Base-by-base conservation (phyloP, 2,329 filamentous ascomycete genomes). In the Ophiosphaerella narmari region DNA sequence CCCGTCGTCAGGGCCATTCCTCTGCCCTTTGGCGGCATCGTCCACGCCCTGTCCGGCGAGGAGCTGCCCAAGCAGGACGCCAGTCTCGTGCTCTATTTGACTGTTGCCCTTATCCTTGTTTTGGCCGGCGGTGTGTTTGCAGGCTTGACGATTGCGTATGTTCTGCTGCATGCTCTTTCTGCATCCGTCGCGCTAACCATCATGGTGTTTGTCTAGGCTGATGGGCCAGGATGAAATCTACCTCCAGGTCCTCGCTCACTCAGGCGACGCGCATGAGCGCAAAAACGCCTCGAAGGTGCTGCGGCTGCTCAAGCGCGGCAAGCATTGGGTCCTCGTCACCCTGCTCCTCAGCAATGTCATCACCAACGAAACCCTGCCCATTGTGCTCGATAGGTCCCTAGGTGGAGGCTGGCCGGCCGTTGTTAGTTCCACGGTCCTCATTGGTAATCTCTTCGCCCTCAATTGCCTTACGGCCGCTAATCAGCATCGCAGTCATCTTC, bases 241-340 rank as follows among this genome's bases (percentile, higher is more conserved):
- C 74, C 83, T 99, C 13, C 94, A 97, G 75, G 94, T 99, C 58
- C 88, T 99, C 57, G 86, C 91, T 43, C 87, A 88, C 35, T 95
- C 94, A 46, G 86, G 89, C 39, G 87, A 90, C 73, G 91, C 88
- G 47, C 80, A 86, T n/a, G 93, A 97, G 75, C 87, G 87, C 67
- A 90, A 86, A 68, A 91, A 97, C 69, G 94, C 94, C 0, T 84
- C 83, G 48, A 87, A 85, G 57, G 94, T 99, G 9, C 81, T 94
- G 62, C 81, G 85, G 37, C 79, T 99, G 24, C 77, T 99, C 48
- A 86, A 90, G 58, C 88, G 84, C 64, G 94, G 94, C 65, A 99
- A 99, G 74, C 94, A 99, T 75, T 99, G 94, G 94, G 93, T 99
- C 16, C 80, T 99, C 49, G 94, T 99, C 46, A 97, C 94, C 2